Evolutionary conservation across 768 basidiomycete genomes (phyloP).

Genomic region (Hygrophoropsis aurantiaca): DNA sequence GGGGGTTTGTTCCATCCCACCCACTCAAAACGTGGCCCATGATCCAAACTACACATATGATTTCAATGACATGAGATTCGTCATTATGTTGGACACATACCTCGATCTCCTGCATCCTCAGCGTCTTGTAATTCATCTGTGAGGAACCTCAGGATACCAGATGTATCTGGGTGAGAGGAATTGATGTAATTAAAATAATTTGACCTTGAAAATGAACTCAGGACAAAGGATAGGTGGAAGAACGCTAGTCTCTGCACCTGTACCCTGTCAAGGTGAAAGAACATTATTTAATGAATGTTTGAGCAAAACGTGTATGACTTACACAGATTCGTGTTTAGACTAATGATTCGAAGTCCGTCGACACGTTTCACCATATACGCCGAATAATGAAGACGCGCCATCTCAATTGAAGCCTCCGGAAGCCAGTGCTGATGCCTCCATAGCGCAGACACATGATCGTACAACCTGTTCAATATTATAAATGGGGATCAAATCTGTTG

Average conservation of each 20-base stretch:
- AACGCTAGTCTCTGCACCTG: conserved; percentile 15
- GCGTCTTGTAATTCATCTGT: conserved; percentile 78
- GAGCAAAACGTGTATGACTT: conserved; percentile 23
- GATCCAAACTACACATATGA: conserved; percentile 41
- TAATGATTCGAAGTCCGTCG: conserved; percentile 70
- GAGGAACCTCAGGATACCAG: conserved; percentile 75
- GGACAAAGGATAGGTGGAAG: conserved; percentile 6
- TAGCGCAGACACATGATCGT: conserved; percentile 68
- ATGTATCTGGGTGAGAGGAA: conserved; percentile 63
- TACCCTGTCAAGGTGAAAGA: conserved; percentile 25
- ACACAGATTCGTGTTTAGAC: conserved; percentile 79
- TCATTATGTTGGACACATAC: conserved; percentile 31
- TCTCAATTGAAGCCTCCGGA: conserved; percentile 49
- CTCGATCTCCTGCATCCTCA: conserved; percentile 73
- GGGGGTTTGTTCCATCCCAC: conserved; percentile 71
- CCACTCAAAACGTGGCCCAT: conserved; percentile 59
- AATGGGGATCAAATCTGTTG: not conserved
- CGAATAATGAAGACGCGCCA: conserved; percentile 68
- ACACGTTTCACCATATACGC: conserved; percentile 67
- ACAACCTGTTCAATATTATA: conserved; percentile 51
- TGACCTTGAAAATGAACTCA: conserved; percentile 35
- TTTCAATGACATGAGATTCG: not conserved
- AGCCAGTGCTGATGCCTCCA: conserved; percentile 77
- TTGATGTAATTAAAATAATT: conserved; percentile 83
- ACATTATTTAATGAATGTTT: not conserved